Evolutionary conservation across 75 land plant species (phyloP).

Genomic region (Pinus taeda): DNA sequence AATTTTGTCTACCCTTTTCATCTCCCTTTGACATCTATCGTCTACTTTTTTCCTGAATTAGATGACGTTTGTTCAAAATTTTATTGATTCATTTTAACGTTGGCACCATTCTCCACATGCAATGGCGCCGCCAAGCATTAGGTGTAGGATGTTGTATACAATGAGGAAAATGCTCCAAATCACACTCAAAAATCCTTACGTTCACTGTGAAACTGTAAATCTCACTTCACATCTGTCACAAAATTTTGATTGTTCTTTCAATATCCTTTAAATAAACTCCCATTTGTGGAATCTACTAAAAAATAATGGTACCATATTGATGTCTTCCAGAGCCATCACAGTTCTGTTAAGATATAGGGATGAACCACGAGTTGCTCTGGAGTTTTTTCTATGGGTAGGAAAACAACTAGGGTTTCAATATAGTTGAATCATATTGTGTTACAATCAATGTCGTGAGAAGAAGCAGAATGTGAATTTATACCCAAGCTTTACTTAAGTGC

Average conservation of each 20-base stretch:
- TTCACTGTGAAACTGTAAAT: neutral
- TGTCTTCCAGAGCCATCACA: neutral
- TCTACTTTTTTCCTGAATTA: too few species aligned
- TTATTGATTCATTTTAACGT: too few species aligned
- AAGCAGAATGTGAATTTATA: neutral
- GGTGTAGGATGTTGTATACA: neutral
- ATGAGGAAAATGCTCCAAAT: constrained; percentile 2
- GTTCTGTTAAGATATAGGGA: neutral
- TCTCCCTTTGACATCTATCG: too few species aligned
- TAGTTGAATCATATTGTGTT: constrained; percentile 3
- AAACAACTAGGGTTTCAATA: neutral
- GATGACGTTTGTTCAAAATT: too few species aligned
- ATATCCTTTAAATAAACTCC: neutral
- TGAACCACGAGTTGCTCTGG: neutral
- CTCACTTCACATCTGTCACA: neutral
- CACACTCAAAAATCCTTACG: neutral
- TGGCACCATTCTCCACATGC: too few species aligned
- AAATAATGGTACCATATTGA: neutral
- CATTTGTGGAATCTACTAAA: neutral
- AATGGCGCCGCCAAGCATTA: too few species aligned
- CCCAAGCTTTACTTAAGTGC: neutral
- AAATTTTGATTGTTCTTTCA: neutral
- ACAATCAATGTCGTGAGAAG: neutral
- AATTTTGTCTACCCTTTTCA: too few species aligned
- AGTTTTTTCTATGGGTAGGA: neutral